Evolutionary conservation across 495 filamentous ascomycete species (phyloP), one percentile per base, ranked within the genome.

Genomic region (Lasiosphaeria miniovina): DNA sequence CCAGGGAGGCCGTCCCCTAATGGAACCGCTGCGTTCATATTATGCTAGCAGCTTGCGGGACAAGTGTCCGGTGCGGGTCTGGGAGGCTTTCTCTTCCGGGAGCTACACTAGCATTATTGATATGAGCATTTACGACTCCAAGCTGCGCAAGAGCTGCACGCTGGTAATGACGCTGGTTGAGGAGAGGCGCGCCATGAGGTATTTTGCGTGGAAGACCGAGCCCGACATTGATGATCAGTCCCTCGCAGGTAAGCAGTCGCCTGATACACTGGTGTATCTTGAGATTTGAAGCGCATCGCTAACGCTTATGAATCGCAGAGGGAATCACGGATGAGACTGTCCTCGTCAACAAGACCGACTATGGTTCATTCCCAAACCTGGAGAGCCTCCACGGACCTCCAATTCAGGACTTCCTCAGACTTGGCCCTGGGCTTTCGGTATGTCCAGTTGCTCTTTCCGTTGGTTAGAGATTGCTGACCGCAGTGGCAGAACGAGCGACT

Each of bases 401-500:
- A 4, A 70, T 80, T 17, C 71, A 77, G 45, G 69, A 77, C 17
- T 71, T 77, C 17, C 62, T 75, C 35, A 65, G 71, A 49, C 70
- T 74, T 31, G 75, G 73, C 10, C 79, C 79, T 1, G 72, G 70
- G 6, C 79, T 76, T 40, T 78, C 80, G 57, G 77, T 82, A 65
- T 51, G 74, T 68, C 1, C 4, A 31, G n/a, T 31, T 17, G 6
- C 40, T 5, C 31, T 51, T 36, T 8, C 0, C 10, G 52, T 31
- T 24, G 3, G n/a, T 14, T 10, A 36, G 10, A 40, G 40, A 41
- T 10, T 17, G 2, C 63, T 59, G 65, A 63, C 43, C 12, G 4
- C 14, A 12, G 4, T 48, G 11, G 5, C 57, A 80, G 77, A 71
- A 71, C 45, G 68, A 67, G 9, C 71, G 78, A 3, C 68, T 68